Conservation (phyloP, 305 asterid genomes). For the Rubia tinctorum region DNA sequence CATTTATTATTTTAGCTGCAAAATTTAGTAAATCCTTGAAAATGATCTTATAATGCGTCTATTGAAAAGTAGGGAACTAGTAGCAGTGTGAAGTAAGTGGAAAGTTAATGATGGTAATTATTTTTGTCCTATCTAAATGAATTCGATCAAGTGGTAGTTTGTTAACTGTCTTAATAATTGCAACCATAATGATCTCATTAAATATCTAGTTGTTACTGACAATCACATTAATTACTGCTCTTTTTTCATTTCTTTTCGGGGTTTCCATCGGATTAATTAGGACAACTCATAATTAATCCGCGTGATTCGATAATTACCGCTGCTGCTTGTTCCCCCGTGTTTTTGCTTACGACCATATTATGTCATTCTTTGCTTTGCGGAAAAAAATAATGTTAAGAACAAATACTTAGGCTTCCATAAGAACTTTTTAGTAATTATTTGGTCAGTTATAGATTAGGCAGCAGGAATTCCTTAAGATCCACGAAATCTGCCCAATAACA, state of each 20-base stretch:
- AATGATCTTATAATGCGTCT: too few species aligned
- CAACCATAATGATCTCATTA: conserved; percentile 16
- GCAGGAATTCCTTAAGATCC: background rate
- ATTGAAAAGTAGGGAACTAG: background rate
- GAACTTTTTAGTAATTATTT: background rate
- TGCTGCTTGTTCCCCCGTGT: background rate
- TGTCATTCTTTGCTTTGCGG: conserved; percentile 1
- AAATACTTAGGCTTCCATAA: background rate
- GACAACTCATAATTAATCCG: background rate
- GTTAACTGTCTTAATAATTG: conserved; percentile 25
- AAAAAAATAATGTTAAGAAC: background rate
- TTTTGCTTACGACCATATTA: background rate
- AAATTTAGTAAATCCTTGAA: too few species aligned
- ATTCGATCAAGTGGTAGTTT: conserved; percentile 24
- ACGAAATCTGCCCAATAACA: background rate
- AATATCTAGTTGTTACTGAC: background rate
- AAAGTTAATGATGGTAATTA: conserved; percentile 17
- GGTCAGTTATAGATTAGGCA: background rate
- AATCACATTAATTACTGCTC: background rate
- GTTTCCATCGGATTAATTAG: background rate
- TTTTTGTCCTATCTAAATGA: conserved; percentile 21
- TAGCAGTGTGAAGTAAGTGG: conserved; percentile 5
- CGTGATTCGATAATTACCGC: background rate
- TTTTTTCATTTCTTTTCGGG: background rate
- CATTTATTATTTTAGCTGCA: too few species aligned